Conservation (phyloP, 2,329 filamentous ascomycete genomes). For the Tolypocladium guangdongense region DNA sequence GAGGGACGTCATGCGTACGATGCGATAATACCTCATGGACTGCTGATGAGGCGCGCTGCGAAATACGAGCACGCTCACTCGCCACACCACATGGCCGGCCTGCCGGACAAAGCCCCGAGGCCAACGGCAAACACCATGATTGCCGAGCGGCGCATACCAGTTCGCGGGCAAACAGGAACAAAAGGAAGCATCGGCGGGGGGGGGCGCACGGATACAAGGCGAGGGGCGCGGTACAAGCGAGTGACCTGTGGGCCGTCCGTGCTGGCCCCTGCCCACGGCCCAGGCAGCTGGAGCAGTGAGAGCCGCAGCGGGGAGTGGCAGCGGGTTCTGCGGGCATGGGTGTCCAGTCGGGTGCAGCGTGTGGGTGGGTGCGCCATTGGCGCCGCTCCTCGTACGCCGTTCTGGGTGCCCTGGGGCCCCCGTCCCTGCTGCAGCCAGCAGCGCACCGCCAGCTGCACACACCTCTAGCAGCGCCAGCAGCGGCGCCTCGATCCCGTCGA, state of each 20-base stretch:
- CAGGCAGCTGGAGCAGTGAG: background rate
- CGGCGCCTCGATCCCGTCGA: conserved; percentile 21
- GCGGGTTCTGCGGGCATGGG: background rate
- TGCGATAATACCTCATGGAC: no score
- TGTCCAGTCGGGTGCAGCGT: background rate
- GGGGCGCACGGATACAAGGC: conserved; percentile 1
- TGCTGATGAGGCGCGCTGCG: no score
- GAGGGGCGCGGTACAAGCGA: background rate
- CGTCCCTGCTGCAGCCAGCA: background rate
- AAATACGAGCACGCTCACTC: no score
- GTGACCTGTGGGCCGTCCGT: background rate
- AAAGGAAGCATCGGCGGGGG: background rate
- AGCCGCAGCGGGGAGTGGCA: background rate
- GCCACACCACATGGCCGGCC: no score
- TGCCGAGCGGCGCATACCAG: background rate
- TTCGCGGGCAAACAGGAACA: background rate
- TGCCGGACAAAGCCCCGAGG: background rate
- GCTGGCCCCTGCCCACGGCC: background rate
- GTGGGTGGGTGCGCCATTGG: background rate
- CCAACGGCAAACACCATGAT: background rate
- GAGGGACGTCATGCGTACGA: no score
- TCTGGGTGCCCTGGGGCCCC: background rate
- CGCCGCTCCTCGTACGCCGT: background rate
- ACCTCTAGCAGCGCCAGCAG: background rate
- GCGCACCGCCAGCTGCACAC: no score